phyloP scores from a whole-genome alignment of 441 rosid species.

The Euphorbia celastroides region DNA sequence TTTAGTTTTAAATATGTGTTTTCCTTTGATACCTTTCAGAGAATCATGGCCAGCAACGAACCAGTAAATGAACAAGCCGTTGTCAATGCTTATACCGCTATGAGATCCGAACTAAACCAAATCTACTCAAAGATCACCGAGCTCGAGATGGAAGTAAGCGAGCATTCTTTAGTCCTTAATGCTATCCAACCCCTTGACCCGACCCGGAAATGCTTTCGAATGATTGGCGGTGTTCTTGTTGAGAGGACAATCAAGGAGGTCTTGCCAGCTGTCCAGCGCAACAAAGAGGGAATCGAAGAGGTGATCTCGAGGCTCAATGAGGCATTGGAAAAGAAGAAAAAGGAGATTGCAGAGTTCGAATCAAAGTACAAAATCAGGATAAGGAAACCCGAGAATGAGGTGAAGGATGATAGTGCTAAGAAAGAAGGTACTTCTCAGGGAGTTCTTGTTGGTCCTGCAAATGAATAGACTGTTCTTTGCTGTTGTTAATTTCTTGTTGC shows the following conservation, averaged over 20 bases:
- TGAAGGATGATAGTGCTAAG: conserved; percentile 51
- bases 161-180: conserved; percentile 75
- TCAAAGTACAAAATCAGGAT: conserved; percentile 80
- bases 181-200: conserved; percentile 85
- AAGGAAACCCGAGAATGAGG: conserved; percentile 49
- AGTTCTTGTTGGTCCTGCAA: conserved; percentile 87
- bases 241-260: conserved; percentile 91
- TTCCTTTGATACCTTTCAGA: conserved; percentile 7
- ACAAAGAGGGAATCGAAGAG: conserved; percentile 88
- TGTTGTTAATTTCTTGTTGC: conserved; percentile 3
- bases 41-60: conserved; percentile 58
- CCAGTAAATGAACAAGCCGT: conserved; percentile 70
- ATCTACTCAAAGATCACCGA: conserved; percentile 88
- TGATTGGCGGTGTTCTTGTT: conserved; percentile 93
- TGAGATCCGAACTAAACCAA: conserved; percentile 82
- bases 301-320: conserved; percentile 76
- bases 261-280: conserved; percentile 85
- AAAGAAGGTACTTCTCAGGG: conserved; percentile 94
- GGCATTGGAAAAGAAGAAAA: conserved; percentile 77
- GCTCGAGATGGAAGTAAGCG: conserved; percentile 90
- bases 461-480: conserved; percentile 23
- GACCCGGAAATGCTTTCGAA: conserved; percentile 70
- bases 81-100: conserved; percentile 50
- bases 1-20: neutral
- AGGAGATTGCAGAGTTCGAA: conserved; percentile 70